A percentile compares a stretch with the other conserved stretches of the same genome.
phyloP scores from a whole-genome alignment of 2,329 filamentous ascomycete genomes.

The Coniosporium tulheliwenetii region DNA sequence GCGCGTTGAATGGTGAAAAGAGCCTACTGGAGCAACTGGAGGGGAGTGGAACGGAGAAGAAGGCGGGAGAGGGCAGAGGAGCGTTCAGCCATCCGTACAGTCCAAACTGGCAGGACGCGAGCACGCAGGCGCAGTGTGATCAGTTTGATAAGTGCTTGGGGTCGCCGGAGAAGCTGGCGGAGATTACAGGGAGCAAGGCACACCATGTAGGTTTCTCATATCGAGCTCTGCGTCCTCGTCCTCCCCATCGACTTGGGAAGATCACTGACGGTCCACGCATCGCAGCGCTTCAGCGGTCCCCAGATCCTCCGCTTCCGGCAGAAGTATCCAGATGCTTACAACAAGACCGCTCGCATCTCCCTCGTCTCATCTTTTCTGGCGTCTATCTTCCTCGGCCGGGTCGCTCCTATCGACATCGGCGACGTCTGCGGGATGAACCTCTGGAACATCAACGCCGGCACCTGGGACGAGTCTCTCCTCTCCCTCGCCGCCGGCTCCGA shows the following conservation, averaged over 20 bases:
- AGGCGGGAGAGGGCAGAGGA: slow-evolving; percentile 23
- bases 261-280: not conserved
- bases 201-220: slow-evolving; percentile 58
- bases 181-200: slow-evolving; percentile 76
- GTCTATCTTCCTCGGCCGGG: slow-evolving; percentile 68
- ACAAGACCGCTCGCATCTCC: slow-evolving; percentile 67
- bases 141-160: slow-evolving; percentile 64
- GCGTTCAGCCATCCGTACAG: slow-evolving; percentile 76
- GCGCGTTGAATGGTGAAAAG: slow-evolving; percentile 41
- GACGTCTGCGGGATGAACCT: slow-evolving; percentile 96
- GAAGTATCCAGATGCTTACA: slow-evolving; percentile 68
- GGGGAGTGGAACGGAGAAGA: slow-evolving; percentile 17
- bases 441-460: slow-evolving; percentile 67
- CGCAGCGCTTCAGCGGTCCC: slow-evolving; percentile 83
- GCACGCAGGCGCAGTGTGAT: slow-evolving; percentile 84
- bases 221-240: not conserved
- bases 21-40: slow-evolving; percentile 57
- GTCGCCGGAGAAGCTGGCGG: slow-evolving; percentile 50
- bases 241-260: not conserved
- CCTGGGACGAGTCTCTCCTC: slow-evolving; percentile 63
- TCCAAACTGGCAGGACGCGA: slow-evolving; percentile 97
- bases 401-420: slow-evolving; percentile 83
- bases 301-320: slow-evolving; percentile 82
- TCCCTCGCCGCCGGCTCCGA: slow-evolving; percentile 52
- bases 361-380: slow-evolving; percentile 92